These are phyloP conservation scores for Phaeophleospora eucalypticola DNA, from an alignment of 2,329 filamentous ascomycete species.

Conservation along the genomic window DNA sequence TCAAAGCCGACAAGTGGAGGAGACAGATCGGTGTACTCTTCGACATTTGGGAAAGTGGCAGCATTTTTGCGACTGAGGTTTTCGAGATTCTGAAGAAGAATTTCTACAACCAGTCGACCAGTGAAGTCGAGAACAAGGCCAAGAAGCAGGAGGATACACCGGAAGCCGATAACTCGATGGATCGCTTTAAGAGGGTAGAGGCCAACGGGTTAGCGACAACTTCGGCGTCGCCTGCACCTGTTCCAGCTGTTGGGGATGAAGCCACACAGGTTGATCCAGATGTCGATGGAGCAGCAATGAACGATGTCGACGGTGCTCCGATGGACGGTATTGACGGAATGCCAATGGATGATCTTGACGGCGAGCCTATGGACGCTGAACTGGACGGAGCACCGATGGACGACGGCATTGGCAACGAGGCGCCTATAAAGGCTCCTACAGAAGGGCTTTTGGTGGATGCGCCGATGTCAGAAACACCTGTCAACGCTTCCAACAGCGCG, in stretches of 20 bases:
- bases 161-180: conserved; percentile 34
- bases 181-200: conserved; percentile 51
- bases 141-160: conserved; percentile 46
- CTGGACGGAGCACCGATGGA: conserved; percentile 17
- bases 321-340: conserved; percentile 28
- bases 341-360: conserved; percentile 9
- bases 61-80: conserved; percentile 66
- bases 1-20: conserved; percentile 82
- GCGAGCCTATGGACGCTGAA: conserved; percentile 3
- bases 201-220: conserved; percentile 36
- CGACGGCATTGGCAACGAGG: conserved; percentile 9
- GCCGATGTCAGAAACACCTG: conserved; percentile 17
- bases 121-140: conserved; percentile 50
- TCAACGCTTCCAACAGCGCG: conserved; percentile 15
- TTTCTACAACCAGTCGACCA: conserved; percentile 71
- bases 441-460: background rate
- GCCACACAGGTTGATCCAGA: conserved; percentile 37
- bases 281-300: conserved; percentile 44
- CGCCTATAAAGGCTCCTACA: conserved; percentile 9
- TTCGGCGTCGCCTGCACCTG: conserved; percentile 11
- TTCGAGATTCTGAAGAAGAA: conserved; percentile 66
- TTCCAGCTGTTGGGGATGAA: conserved; percentile 9
- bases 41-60: conserved; percentile 63
- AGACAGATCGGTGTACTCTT: conserved; percentile 67
- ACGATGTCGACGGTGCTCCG: conserved; percentile 29